Percentiles rank a stretch among this genome's conserved stretches.
These are phyloP conservation scores for Rhodosporidiobolus sp. DNA, from an alignment of 768 basidiomycete species.

Conservation along the genomic window DNA sequence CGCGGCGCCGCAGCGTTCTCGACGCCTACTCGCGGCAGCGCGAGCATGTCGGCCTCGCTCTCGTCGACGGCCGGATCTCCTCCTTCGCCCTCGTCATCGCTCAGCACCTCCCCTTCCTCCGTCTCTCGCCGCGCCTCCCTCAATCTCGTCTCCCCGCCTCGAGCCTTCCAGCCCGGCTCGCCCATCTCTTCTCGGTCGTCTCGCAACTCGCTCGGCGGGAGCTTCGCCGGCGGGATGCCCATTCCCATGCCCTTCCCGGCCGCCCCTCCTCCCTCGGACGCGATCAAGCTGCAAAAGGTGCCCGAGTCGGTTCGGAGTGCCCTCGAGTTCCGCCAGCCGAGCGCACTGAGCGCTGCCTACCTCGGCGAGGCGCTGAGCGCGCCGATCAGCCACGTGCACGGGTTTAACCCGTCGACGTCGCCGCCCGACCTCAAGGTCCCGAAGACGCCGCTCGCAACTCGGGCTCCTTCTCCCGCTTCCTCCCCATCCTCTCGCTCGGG, in stretches of 20 bases:
- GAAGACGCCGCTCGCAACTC: conserved; percentile 30
- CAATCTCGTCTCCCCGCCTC: conserved; percentile 29
- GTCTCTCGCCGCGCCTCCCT: conserved; percentile 33
- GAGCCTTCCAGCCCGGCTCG: conserved; percentile 22
- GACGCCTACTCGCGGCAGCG: conserved; percentile 10
- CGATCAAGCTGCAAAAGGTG: conserved; percentile 52
- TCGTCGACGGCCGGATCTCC: conserved; percentile 9
- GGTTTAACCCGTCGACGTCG: conserved; percentile 3
- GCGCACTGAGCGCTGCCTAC: conserved; percentile 6
- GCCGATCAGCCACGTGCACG: neutral
- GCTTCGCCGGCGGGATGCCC: neutral
- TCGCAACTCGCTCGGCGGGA: conserved; percentile 9
- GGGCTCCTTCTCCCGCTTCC: conserved; percentile 32
- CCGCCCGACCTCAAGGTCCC: conserved; percentile 17
- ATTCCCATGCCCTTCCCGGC: conserved; percentile 33
- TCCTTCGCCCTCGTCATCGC: conserved; percentile 25
- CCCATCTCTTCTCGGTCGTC: conserved; percentile 2
- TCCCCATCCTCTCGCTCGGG: conserved; percentile 9
- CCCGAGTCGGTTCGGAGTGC: conserved; percentile 52
- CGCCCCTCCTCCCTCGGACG: conserved; percentile 31
- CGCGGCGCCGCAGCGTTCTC: neutral
- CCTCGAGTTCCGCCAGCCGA: conserved; percentile 49
- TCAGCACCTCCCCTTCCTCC: conserved; percentile 22
- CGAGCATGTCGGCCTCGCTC: neutral
- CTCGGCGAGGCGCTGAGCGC: conserved; percentile 11